Evolutionary conservation across 768 basidiomycete genomes (phyloP).

Genomic region (Leccinellum luteum): DNA sequence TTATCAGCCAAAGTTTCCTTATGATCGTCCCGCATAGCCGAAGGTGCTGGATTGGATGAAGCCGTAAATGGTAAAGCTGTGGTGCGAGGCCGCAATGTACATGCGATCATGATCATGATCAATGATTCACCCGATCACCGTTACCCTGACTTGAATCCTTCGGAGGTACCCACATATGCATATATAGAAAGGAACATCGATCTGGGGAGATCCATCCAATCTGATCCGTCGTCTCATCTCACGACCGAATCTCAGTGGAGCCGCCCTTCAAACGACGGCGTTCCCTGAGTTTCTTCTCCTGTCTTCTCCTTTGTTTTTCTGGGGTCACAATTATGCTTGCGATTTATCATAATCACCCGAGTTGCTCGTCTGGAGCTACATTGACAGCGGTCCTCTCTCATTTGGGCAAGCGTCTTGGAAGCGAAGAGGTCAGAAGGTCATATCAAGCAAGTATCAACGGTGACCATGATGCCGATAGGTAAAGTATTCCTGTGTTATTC

Average conservation of each 20-base stretch:
- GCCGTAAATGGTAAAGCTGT: not conserved
- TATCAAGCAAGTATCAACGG: not conserved
- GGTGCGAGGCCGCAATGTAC: not conserved
- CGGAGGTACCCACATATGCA: not conserved
- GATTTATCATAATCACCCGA: not conserved
- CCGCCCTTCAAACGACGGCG: not conserved
- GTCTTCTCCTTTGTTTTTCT: not conserved
- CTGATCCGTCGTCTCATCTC: not conserved
- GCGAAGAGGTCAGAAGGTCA: not conserved
- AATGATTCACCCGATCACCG: not conserved
- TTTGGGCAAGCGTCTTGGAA: not conserved
- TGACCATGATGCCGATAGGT: not conserved
- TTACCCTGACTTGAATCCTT: not conserved
- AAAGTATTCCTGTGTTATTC: no score
- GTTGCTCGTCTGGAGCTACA: not conserved
- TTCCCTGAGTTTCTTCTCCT: not conserved
- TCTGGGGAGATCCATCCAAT: not conserved
- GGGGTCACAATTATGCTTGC: not conserved
- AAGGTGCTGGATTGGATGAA: not conserved
- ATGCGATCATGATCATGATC: not conserved
- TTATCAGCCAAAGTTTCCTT: not conserved
- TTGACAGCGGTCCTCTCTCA: not conserved
- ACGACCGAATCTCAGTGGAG: not conserved
- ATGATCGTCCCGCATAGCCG: not conserved
- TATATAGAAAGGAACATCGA: not conserved